These are phyloP conservation scores for Mallotus nudiflorus DNA, from an alignment of 345 rosid genomes.

Conservation along the genomic window DNA sequence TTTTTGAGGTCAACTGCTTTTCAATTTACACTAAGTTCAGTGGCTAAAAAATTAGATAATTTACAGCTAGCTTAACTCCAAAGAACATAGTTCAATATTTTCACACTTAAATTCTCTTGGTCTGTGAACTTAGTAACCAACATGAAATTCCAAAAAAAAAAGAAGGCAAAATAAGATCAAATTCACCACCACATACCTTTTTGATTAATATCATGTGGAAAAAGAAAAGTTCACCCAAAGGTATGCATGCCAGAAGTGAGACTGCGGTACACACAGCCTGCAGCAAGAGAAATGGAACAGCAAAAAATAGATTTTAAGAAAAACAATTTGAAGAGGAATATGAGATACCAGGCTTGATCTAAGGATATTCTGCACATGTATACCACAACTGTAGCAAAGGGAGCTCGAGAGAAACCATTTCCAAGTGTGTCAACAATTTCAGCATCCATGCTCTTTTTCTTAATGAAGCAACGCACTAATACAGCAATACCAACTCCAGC, in stretches of 20 bases:
- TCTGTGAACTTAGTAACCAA: slow-evolving; percentile 4
- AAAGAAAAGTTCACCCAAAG: slow-evolving; percentile 92
- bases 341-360: slow-evolving; percentile 10
- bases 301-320: slow-evolving; percentile 17
- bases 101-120: not conserved
- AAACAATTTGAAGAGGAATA: not conserved
- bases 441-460: slow-evolving; percentile 76
- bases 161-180: slow-evolving; percentile 11
- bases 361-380: slow-evolving; percentile 20
- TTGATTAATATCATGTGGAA: slow-evolving; percentile 91
- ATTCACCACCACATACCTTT: slow-evolving; percentile 56
- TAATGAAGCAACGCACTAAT: slow-evolving; percentile 81
- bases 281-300: slow-evolving; percentile 29
- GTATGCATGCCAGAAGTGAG: slow-evolving; percentile 86
- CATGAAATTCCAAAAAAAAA: not conserved
- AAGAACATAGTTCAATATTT: not conserved
- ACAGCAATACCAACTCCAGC: slow-evolving; percentile 91
- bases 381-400: slow-evolving; percentile 98
- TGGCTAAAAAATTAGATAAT: slow-evolving; percentile 1
- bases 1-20: not conserved
- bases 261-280: slow-evolving; percentile 88
- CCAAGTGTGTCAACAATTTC: slow-evolving; percentile 95
- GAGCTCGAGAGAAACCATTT: slow-evolving; percentile 93
- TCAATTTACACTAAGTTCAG: not conserved
- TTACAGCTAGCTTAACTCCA: not conserved